These are phyloP conservation scores for Zoysia japonica DNA, from an alignment of 176 grass and related monocot species.

Conservation along the genomic window DNA sequence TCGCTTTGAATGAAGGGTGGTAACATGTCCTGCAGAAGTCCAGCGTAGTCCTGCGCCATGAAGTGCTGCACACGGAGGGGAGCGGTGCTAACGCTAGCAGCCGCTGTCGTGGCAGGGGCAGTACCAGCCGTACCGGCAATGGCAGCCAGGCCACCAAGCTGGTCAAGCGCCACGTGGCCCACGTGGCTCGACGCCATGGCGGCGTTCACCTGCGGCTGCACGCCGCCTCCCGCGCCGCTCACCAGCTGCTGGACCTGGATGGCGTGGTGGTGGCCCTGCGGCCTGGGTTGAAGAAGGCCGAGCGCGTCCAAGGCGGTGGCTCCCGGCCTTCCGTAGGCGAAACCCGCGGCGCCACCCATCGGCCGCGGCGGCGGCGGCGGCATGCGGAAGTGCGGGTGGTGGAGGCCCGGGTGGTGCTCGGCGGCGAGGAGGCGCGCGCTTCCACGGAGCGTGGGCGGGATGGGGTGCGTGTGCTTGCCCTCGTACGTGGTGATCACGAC, in stretches of 20 bases:
- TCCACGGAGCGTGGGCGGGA: constrained; percentile 68
- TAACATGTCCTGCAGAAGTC: constrained; percentile 87
- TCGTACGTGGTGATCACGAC: constrained; percentile 97
- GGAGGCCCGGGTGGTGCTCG: constrained; percentile 17
- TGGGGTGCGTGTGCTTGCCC: constrained; percentile 83
- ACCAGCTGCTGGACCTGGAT: constrained; percentile 33
- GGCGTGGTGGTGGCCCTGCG: neutral
- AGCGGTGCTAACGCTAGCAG: neutral
- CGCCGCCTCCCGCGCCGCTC: neutral
- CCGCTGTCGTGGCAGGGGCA: neutral
- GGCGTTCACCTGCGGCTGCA: constrained; percentile 25
- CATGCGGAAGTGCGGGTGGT: constrained; percentile 34
- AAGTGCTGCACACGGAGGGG: constrained; percentile 59
- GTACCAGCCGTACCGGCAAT: neutral
- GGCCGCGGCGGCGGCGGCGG: neutral
- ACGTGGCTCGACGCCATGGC: constrained; percentile 7
- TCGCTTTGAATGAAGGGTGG: constrained; percentile 57
- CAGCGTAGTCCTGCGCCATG: constrained; percentile 63
- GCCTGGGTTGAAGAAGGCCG: constrained; percentile 7
- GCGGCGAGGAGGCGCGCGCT: constrained; percentile 63
- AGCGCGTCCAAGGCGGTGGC: constrained; percentile 28
- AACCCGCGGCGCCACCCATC: neutral
- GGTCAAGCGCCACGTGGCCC: neutral
- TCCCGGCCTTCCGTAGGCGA: neutral
- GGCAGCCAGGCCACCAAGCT: neutral